phyloP scores from a whole-genome alignment of 768 basidiomycete genomes.

The Termitomyces sp. region DNA sequence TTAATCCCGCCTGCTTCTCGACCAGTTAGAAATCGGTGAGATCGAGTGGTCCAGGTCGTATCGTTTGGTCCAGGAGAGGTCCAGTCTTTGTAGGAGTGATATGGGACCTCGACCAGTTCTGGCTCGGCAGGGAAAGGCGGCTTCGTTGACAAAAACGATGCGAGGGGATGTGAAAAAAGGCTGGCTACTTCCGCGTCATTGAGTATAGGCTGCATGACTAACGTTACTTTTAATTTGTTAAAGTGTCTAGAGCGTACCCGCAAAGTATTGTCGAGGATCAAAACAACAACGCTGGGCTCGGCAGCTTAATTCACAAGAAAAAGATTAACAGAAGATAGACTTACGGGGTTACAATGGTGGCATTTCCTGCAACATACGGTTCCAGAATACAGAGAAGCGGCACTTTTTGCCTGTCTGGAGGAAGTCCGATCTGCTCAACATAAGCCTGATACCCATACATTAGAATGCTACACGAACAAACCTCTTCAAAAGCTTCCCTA shows the following conservation, averaged over 20 bases:
- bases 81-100: slow-evolving; percentile 61
- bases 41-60: slow-evolving; percentile 37
- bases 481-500: slow-evolving; percentile 90
- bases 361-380: slow-evolving; percentile 69
- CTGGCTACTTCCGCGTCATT: slow-evolving; percentile 75
- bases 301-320: background rate
- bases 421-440: slow-evolving; percentile 69
- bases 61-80: slow-evolving; percentile 37
- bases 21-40: slow-evolving; percentile 83
- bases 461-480: slow-evolving; percentile 20
- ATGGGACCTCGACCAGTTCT: slow-evolving; percentile 50
- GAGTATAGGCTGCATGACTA: slow-evolving; percentile 57
- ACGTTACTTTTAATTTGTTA: background rate
- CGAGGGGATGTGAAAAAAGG: slow-evolving; percentile 83
- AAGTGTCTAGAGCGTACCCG: slow-evolving; percentile 37
- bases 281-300: slow-evolving; percentile 65
- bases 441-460: background rate
- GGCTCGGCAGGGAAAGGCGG: slow-evolving; percentile 54
- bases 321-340: slow-evolving; percentile 19
- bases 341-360: slow-evolving; percentile 80
- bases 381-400: slow-evolving; percentile 76
- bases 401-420: slow-evolving; percentile 61
- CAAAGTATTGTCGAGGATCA: slow-evolving; percentile 75
- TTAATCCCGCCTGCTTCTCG: slow-evolving; percentile 81
- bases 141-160: slow-evolving; percentile 59